These are phyloP conservation scores for Penicillium nucicola DNA, from an alignment of 495 filamentous ascomycete species.

Conservation along the genomic window DNA sequence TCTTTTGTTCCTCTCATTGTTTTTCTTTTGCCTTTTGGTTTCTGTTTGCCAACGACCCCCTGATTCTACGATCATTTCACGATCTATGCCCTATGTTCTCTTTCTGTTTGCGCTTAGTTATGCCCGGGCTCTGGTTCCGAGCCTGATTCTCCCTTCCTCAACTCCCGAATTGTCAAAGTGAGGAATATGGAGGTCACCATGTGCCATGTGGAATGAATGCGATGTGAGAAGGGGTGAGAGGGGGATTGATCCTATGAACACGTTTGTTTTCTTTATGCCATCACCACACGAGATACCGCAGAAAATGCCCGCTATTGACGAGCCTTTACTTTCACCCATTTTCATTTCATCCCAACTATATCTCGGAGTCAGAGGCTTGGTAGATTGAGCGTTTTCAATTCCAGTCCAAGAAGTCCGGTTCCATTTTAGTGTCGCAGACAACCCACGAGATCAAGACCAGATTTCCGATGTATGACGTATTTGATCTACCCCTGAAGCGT, in stretches of 20 bases:
- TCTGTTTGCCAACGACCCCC: slow-evolving; percentile 18
- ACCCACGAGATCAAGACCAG: too few relatives aligned
- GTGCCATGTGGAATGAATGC: slow-evolving; percentile 2
- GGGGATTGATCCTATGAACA: slow-evolving; percentile 24
- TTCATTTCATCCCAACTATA: too few relatives aligned
- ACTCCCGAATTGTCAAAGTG: background rate
- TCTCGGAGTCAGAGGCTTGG: too few relatives aligned
- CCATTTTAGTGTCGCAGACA: too few relatives aligned
- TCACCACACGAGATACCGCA: slow-evolving; percentile 33
- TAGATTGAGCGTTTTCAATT: too few relatives aligned
- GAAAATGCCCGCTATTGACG: slow-evolving; percentile 33
- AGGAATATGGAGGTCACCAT: slow-evolving; percentile 1
- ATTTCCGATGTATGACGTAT: slow-evolving; percentile 2
- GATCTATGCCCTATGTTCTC: slow-evolving; percentile 14
- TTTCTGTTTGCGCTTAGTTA: slow-evolving; percentile 10
- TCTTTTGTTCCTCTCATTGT: slow-evolving; percentile 12
- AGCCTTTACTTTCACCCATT: slow-evolving; percentile 11
- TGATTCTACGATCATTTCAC: slow-evolving; percentile 18
- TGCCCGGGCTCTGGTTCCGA: slow-evolving; percentile 7
- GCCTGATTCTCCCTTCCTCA: slow-evolving; percentile 6
- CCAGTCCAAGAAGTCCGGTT: too few relatives aligned
- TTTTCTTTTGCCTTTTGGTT: slow-evolving; percentile 18
- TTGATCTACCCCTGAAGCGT: background rate
- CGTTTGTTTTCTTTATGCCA: slow-evolving; percentile 26
- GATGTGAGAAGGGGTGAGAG: slow-evolving; percentile 7